Base-by-base conservation (phyloP, 805 yeast genomes). In the Kodamaea restingae region DNA sequence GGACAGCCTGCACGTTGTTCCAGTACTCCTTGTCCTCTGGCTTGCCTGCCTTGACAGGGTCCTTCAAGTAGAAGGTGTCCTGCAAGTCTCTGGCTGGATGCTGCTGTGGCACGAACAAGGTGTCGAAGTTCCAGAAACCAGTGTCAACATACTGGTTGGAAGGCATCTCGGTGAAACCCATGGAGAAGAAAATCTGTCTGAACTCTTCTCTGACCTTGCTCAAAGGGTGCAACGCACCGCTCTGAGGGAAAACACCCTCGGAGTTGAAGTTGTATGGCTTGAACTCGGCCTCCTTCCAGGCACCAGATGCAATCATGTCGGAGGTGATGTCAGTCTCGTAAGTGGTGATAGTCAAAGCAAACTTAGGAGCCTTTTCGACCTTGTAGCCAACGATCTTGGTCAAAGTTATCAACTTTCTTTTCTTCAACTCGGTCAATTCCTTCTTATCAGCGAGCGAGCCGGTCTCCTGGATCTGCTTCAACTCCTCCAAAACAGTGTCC, bases 121-220 rank as follows among this genome's bases (percentile, higher is more conserved):
- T 80, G 63, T 93, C 99, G 59, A 93, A 93, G 68, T 93, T 93
- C 99, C 99, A 93, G 80, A 93, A 93, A 4, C 98, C 98, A 12
- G 93, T 78, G 61, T 93, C 99, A 38, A 93, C 99, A 61, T 90
- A 93, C 65, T 91, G 96, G 65, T 91, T 91, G 18, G 98, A 84
- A 44, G 98, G 96, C 99, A 93, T 93, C 70, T 93, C 99, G 20
- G 93, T 80, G 80, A 93, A 93, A 6, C 99, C 99, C 90, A 93
- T 81, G 27, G 93, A 81, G 70, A 93, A 91, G 79, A 93, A 93
- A 58, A 93, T 91, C 65, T 90, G 95, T 70, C 98, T 79, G 70
- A 93, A 93, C 65, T 93, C 98, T 66, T 91, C 97, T 58, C 97
- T 80, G 43, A 93, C 98, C 66, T 93, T 93, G 72, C 81, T 88